phyloP scores from a whole-genome alignment of 306 rosid genomes.

The Vigna angularis region DNA sequence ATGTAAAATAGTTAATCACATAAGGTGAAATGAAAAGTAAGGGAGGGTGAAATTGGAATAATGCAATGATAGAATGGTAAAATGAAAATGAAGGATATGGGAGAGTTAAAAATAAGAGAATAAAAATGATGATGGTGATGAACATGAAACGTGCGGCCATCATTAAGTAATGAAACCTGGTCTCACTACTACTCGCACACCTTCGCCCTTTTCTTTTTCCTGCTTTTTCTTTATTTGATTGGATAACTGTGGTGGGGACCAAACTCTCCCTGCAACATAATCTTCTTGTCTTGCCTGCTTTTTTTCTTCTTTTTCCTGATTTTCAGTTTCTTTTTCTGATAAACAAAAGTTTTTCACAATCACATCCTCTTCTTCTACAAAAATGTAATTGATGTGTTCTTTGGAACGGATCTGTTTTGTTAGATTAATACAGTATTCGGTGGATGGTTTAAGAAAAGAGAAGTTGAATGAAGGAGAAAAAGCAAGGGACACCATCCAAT shows the following conservation, averaged over 20 bases:
- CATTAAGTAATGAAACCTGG: slow-evolving; percentile 69
- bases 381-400: background rate
- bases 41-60: background rate
- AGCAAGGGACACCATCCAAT: slow-evolving; percentile 61
- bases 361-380: background rate
- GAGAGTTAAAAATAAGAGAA: slow-evolving; percentile 46
- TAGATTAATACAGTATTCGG: too few species aligned
- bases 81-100: slow-evolving; percentile 4
- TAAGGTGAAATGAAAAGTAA: background rate
- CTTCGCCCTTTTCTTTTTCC: background rate
- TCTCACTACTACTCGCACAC: slow-evolving; percentile 37
- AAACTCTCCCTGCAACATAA: slow-evolving; percentile 45
- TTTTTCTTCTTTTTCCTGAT: too few species aligned
- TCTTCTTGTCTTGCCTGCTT: slow-evolving; percentile 51
- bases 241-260: slow-evolving; percentile 41
- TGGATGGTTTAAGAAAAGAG: background rate
- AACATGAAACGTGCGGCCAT: slow-evolving; percentile 77
- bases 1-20: background rate
- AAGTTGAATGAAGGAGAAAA: slow-evolving; percentile 64
- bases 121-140: slow-evolving; percentile 51
- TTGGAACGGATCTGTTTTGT: too few species aligned
- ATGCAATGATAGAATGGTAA: slow-evolving; percentile 37
- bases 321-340: background rate
- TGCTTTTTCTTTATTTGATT: slow-evolving; percentile 21
- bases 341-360: background rate